Base-by-base conservation (phyloP, 805 yeast species). In the Wickerhamiella alocasiicola region DNA sequence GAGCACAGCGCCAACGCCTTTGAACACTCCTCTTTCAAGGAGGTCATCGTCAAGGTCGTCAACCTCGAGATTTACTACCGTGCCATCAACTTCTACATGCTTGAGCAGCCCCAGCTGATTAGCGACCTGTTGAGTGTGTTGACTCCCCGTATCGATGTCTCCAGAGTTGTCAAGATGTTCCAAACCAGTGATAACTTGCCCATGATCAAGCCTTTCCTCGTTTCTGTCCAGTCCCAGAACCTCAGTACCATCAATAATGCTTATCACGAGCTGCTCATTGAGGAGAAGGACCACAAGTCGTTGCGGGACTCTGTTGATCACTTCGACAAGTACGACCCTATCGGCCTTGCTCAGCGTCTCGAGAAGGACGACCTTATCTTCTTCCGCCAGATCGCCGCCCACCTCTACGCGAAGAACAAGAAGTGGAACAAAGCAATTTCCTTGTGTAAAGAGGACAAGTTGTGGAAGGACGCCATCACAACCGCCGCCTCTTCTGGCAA, bases 1-100 rank as follows among this genome's bases (percentile, higher is more conserved):
- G 96, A 91, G 61, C 84, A 77, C 58, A 79, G 94, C 3, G 83
- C 93, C 46, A 80, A 80, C 51, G 85, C 95, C 13, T 87, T 88
- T 55, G 97, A 91, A 53, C 98, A 91, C 60, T 65, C 76, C 23
- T 81, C 94, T 31, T 91, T 91, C 71, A 91, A 91, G 68, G 97
- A 91, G 57, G 78, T 91, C 36, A 69, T 91, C 46, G 94, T 83
- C 47, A 91, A 91, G 68, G 96, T 87, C 46, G 80, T 95, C 26
- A 91, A 91, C 65, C 69, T 91, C 62, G 98, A 91, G 68, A 85
- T 91, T 44, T 91, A 87, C 66, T 91, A 88, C 76, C 84, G 85
- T 67, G 96, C 97, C 9, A 82, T 91, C 56, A 87, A 83, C 67
- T 91, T 91, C 62, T 91, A 91, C 63, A 76, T 88, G 61, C 74